Base-by-base conservation (phyloP, 768 basidiomycete species). In the Boletus subcaerulescens region DNA sequence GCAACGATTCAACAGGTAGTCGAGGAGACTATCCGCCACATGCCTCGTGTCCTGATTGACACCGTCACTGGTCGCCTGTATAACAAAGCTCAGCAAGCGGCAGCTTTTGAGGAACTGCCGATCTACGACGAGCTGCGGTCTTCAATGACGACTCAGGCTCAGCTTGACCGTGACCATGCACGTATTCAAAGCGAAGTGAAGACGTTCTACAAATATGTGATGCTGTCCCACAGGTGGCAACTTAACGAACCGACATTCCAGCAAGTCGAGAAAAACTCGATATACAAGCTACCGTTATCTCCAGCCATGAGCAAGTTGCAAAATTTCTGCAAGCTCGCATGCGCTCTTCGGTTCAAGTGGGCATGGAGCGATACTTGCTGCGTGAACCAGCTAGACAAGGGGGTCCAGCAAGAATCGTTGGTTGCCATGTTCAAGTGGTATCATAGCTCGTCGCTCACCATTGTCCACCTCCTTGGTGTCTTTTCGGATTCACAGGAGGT, bases 391-490 rank as follows among this genome's bases (percentile, higher is more conserved):
- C 3, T 11, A 1, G 45, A 42, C 10, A 43, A 29, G 2, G 45
- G n/a, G 3, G 44, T 47, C 0, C 36, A 31, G 4, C 44, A 59
- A 29, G 58, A 60, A 8, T 49, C 58, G 0, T 3, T 59, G 18
- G 45, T 59, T 5, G 51, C 59, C 22, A 60, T 60, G 59, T 60
- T 60, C 26, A 50, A 1, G 5, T 60, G 59, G 59, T 60, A 60
- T 31, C 44, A 35, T 2, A 36, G 52, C 4, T 45, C 56, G 9
- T 36, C 45, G 5, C 55, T 59, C 1, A 59, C 57, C 0, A 1
- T 59, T 1, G 45, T 57, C 14, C 14, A 59, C n/a, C 58, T 58
- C 4, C 48, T 15, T 0, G 58, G 24, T 4, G 58, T 59, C 4
- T 42, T 5, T 9, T 52, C 50, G 1, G 14, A 36, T 10, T 41